Conservation (phyloP, 768 basidiomycete species). For the Pholiota conissans region DNA sequence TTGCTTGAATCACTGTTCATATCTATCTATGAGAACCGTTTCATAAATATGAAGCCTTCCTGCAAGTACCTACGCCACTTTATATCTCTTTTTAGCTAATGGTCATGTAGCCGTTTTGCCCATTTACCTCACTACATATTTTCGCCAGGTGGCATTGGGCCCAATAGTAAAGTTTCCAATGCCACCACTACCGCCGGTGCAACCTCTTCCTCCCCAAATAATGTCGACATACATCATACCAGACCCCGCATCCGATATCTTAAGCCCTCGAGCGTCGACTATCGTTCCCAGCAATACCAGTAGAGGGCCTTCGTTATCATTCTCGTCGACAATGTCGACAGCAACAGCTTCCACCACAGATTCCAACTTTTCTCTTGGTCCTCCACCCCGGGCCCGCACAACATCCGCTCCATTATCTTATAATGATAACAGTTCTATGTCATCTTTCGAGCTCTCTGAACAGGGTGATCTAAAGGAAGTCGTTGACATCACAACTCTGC, state of each 20-base stretch:
- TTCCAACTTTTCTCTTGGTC: slow-evolving; percentile 24
- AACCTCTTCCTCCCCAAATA: slow-evolving; percentile 50
- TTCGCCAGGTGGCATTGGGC: slow-evolving; percentile 61
- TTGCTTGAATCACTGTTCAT: slow-evolving; percentile 66
- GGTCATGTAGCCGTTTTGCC: slow-evolving; percentile 56
- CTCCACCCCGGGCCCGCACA: slow-evolving; percentile 28
- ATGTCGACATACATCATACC: slow-evolving; percentile 35
- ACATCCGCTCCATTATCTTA: slow-evolving; percentile 34
- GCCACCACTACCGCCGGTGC: slow-evolving; percentile 68
- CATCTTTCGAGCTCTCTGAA: slow-evolving; percentile 14
- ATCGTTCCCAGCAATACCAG: slow-evolving; percentile 29
- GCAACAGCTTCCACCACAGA: slow-evolving; percentile 34
- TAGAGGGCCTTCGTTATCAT: slow-evolving; percentile 50
- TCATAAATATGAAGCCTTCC: slow-evolving; percentile 70
- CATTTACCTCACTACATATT: slow-evolving; percentile 69
- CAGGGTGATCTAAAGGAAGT: slow-evolving; percentile 1
- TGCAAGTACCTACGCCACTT: slow-evolving; percentile 38
- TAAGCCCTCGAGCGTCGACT: slow-evolving; percentile 34
- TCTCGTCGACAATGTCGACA: slow-evolving; percentile 49
- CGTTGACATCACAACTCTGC: slow-evolving; percentile 18
- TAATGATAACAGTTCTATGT: slow-evolving; percentile 21
- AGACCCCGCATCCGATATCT: slow-evolving; percentile 33
- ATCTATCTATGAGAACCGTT: slow-evolving; percentile 68
- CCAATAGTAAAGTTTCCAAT: slow-evolving; percentile 66
- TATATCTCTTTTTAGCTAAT: not conserved